These are phyloP conservation scores for Nemania sp. DNA, from an alignment of 2,329 filamentous ascomycete species.

Conservation along the genomic window DNA sequence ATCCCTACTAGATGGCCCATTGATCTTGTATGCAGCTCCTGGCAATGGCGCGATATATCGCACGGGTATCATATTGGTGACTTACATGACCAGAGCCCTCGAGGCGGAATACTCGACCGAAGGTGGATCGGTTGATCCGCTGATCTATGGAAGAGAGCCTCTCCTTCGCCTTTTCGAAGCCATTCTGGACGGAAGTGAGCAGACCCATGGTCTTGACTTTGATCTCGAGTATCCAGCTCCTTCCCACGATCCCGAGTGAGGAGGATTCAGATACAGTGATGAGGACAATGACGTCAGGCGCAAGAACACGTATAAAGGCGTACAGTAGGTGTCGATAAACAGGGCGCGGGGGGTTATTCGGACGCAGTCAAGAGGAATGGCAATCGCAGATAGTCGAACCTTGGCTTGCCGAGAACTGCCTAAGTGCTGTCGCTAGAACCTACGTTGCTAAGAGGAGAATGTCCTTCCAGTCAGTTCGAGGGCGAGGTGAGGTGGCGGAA, in stretches of 20 bases:
- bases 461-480: background rate
- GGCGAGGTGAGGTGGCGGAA: background rate
- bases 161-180: constrained; percentile 25
- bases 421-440: background rate
- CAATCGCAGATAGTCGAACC: background rate
- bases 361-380: background rate
- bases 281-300: background rate
- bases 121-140: constrained; percentile 44
- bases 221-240: background rate
- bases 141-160: constrained; percentile 36
- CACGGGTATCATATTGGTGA: constrained; percentile 23
- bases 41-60: background rate
- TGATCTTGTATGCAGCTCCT: background rate
- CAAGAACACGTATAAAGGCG: background rate
- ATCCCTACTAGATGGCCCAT: background rate
- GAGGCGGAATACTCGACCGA: constrained; percentile 64
- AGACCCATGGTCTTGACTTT: constrained; percentile 17
- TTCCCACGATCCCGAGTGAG: background rate
- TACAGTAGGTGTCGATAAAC: background rate
- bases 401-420: background rate
- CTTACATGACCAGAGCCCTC: constrained; percentile 68
- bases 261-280: background rate
- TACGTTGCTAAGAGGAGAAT: background rate
- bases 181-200: constrained; percentile 19
- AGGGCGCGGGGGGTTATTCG: background rate